These are phyloP conservation scores for Rhynchospora tenuis DNA, from an alignment of 176 grass and related monocot species.

Conservation along the genomic window DNA sequence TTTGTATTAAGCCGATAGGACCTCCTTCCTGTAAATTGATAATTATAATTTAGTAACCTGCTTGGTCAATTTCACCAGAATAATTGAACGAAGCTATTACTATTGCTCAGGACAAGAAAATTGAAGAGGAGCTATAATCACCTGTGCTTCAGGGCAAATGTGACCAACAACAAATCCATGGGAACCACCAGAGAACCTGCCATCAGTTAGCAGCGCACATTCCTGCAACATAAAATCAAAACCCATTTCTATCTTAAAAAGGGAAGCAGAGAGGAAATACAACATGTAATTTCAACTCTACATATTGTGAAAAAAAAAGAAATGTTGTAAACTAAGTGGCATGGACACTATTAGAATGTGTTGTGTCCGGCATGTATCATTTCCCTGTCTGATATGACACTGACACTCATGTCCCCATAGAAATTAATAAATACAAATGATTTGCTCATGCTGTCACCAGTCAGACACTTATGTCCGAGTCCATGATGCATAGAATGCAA, in stretches of 20 bases:
- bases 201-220: constrained; percentile 89
- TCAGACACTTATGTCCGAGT: no score
- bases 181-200: constrained; percentile 95
- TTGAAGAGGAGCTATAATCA: constrained; percentile 24
- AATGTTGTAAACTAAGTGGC: background rate
- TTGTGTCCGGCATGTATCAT: no score
- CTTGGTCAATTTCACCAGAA: constrained; percentile 18
- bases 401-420: no score
- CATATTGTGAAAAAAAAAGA: background rate
- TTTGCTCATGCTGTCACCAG: no score
- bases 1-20: constrained; percentile 79
- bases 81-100: background rate
- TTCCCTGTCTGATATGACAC: no score
- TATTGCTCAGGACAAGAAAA: background rate
- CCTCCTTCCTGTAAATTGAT: constrained; percentile 70
- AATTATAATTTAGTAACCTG: constrained; percentile 17
- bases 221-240: constrained; percentile 44
- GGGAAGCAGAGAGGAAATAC: constrained; percentile 3
- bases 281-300: background rate
- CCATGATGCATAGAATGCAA: background rate
- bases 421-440: no score
- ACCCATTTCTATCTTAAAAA: background rate
- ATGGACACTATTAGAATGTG: no score
- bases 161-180: constrained; percentile 99
- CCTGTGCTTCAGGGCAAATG: constrained; percentile 98